Evolutionary conservation across 208 protist genomes (phyloP), one percentile per base, ranked within the genome.

Genomic region (Crithidia brevicula): DNA sequence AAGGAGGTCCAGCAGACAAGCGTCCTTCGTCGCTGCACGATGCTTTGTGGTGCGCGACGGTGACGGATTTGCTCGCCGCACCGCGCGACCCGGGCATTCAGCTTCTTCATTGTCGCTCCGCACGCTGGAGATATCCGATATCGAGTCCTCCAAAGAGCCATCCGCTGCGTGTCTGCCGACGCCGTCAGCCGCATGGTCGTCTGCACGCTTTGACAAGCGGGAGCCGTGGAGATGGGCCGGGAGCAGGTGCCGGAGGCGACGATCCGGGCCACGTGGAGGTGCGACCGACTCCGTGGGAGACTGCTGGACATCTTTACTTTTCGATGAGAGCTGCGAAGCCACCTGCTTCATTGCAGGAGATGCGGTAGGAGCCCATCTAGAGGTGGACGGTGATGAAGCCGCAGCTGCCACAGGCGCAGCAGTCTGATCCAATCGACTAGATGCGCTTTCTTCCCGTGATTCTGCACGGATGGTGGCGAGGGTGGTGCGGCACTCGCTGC

Each of bases 211-310:
- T n/a, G 25, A 5, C 0, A 18, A 18, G 43, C 13, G 28, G 7
- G 40, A 1, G 2, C 43, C 58, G 40, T 40, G 58, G 0, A 64
- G 58, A 13, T 64, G 58, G 2, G 43, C 43, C 11, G 58, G 58
- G 3, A 64, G 40, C 10, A 64, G 43, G 43, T 64, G 58, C n/a
- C 58, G 42, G n/a, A 64, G 58, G 16, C 58, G 58, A 13, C 58
- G 58, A 40, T 64, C 58, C 18, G 58, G 58, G 3, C 58, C 57
- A 18, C 28, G n/a, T n/a, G n/a, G n/a, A n/a, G n/a, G n/a, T n/a
- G n/a, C n/a, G n/a, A n/a, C n/a, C n/a, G n/a, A n/a, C n/a, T n/a
- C n/a, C n/a, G n/a, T n/a, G n/a, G n/a, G n/a, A n/a, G n/a, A n/a
- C n/a, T n/a, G n/a, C n/a, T n/a, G n/a, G n/a, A n/a, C n/a, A n/a